Evolutionary conservation across 2,329 filamentous ascomycete genomes (phyloP).

Genomic region (Exserohilum rostratum): DNA sequence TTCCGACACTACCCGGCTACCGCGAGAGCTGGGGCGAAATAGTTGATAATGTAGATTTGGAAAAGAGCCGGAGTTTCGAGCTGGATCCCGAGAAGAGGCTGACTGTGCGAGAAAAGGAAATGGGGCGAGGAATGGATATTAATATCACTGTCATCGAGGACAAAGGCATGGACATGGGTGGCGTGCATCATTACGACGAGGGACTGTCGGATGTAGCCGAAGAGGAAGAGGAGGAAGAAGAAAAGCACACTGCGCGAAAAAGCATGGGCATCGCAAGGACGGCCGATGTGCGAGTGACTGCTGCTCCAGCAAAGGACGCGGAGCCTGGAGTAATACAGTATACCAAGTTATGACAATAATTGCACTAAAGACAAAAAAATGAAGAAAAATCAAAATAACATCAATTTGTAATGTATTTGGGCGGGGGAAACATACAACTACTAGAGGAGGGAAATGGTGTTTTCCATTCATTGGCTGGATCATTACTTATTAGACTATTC

Average conservation of each 20-base stretch:
- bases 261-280: constrained; percentile 10
- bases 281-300: neutral
- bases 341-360: constrained; percentile 6
- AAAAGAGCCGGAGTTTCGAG: constrained; percentile 4
- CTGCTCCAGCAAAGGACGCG: neutral
- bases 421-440: too few species aligned
- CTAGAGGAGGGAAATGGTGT: too few species aligned
- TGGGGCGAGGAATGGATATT: constrained; percentile 5
- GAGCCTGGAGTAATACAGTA: constrained; percentile 8
- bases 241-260: neutral
- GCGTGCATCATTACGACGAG: constrained; percentile 19
- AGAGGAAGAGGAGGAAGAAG: neutral
- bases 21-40: constrained; percentile 14
- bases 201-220: constrained; percentile 17
- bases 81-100: constrained; percentile 10
- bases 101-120: constrained; percentile 5
- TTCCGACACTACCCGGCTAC: constrained; percentile 23
- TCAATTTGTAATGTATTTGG: too few species aligned
- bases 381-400: neutral
- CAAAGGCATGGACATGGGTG: neutral
- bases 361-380: neutral
- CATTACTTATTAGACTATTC: too few species aligned
- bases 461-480: too few species aligned
- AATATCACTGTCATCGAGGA: neutral
- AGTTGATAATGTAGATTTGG: neutral